Conservation (phyloP, 352 stramenopile genomes). For the Globisporangium sylvaticum region DNA sequence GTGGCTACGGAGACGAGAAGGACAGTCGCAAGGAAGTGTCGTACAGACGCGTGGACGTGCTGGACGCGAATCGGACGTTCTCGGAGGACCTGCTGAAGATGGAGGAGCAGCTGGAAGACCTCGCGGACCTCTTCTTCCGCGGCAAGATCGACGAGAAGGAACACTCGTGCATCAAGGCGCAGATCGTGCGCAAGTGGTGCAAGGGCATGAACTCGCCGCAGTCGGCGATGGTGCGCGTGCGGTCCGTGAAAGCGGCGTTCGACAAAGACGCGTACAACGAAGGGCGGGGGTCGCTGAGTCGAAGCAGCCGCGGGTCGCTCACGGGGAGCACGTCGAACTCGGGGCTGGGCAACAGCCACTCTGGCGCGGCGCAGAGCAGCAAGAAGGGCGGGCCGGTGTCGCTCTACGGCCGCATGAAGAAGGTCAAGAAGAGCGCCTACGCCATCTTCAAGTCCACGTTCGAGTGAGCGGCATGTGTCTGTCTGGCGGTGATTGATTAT, state of each 20-base stretch:
- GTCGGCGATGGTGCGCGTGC: constrained; percentile 71
- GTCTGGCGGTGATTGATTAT: background rate
- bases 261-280: constrained; percentile 20
- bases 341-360: constrained; percentile 14
- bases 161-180: constrained; percentile 75
- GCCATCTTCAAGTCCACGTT: constrained; percentile 84
- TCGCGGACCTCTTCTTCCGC: constrained; percentile 62
- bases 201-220: constrained; percentile 77
- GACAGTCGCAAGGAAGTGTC: constrained; percentile 41
- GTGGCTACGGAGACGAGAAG: constrained; percentile 29
- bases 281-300: constrained; percentile 14
- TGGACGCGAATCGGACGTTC: constrained; percentile 66
- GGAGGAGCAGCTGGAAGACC: constrained; percentile 75
- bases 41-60: constrained; percentile 66
- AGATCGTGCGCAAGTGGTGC: constrained; percentile 82
- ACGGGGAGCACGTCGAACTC: constrained; percentile 21
- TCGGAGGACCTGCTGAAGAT: constrained; percentile 69
- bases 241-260: constrained; percentile 49
- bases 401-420: constrained; percentile 82
- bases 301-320: constrained; percentile 22
- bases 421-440: constrained; percentile 72
- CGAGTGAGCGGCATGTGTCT: constrained; percentile 36
- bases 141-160: constrained; percentile 85
- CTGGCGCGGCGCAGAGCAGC: constrained; percentile 14
- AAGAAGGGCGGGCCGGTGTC: constrained; percentile 36